Evolutionary conservation across 2,329 filamentous ascomycete genomes (phyloP).

Genomic region (Cercospora janseana): DNA sequence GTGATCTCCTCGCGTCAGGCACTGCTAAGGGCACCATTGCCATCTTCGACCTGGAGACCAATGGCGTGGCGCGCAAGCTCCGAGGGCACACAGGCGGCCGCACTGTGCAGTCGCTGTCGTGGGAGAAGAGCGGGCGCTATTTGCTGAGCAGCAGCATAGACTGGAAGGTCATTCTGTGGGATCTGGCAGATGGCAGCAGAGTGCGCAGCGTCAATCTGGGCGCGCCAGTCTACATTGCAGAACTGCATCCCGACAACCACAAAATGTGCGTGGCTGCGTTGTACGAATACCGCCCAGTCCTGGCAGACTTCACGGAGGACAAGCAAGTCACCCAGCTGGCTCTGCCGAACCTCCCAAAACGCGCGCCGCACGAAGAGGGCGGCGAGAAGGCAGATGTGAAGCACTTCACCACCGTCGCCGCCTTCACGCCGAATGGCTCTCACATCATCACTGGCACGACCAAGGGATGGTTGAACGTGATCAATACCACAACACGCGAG

Average conservation of each 20-base stretch:
- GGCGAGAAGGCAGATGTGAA: constrained; percentile 92
- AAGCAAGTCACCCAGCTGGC: constrained; percentile 65
- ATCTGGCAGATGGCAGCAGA: constrained; percentile 70
- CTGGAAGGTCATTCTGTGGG: constrained; percentile 96
- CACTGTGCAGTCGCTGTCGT: constrained; percentile 91
- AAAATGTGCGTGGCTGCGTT: constrained; percentile 84
- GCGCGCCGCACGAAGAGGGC: constrained; percentile 65
- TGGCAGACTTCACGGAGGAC: constrained; percentile 63
- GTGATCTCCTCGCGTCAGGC: constrained; percentile 91
- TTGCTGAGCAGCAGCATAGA: constrained; percentile 90
- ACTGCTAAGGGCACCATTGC: constrained; percentile 88
- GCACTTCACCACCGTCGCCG: constrained; percentile 87
- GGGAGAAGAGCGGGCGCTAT: constrained; percentile 89
- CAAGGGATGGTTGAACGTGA: constrained; percentile 94
- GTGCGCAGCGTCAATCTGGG: constrained; percentile 86
- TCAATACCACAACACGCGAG: constrained; percentile 74
- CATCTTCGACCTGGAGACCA: constrained; percentile 96
- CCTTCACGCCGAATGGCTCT: constrained; percentile 81
- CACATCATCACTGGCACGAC: constrained; percentile 91
- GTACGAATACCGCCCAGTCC: constrained; percentile 86
- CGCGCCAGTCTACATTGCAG: constrained; percentile 91
- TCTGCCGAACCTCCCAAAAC: constrained; percentile 78
- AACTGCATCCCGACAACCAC: constrained; percentile 86
- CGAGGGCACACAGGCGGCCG: constrained; percentile 74
- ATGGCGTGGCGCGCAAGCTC: constrained; percentile 91